Evolutionary conservation across 176 grass and related monocot genomes (phyloP).

Genomic region (Areca catechu): DNA sequence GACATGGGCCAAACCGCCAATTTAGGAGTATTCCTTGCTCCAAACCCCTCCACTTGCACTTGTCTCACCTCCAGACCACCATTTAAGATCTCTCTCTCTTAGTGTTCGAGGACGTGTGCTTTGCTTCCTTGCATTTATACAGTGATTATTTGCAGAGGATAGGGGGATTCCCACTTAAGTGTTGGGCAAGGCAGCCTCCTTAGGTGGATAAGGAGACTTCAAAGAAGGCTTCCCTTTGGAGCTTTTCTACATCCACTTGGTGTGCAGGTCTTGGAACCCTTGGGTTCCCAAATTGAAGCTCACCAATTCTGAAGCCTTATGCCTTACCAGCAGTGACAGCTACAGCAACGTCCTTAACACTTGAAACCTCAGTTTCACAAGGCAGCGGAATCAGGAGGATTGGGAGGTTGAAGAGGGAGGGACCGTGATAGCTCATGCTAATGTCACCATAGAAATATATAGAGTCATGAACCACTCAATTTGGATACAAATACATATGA

Average conservation of each 20-base stretch:
- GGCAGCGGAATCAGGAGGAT: too few relatives aligned
- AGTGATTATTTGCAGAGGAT: constrained; percentile 15
- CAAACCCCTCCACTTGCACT: too few relatives aligned
- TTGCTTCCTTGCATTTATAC: too few relatives aligned
- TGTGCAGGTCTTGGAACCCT: constrained; percentile 43
- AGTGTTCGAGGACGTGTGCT: too few relatives aligned
- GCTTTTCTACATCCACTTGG: constrained; percentile 54
- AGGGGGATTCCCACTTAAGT: constrained; percentile 17
- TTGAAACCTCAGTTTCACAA: too few relatives aligned
- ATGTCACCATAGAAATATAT: too few relatives aligned
- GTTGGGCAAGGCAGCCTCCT: constrained; percentile 30
- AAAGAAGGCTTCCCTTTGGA: constrained; percentile 21
- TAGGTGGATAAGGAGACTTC: constrained; percentile 13
- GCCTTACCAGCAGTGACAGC: constrained; percentile 43
- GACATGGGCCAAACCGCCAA: too few relatives aligned
- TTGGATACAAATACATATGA: too few relatives aligned
- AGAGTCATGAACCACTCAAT: too few relatives aligned
- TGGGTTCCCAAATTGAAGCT: constrained; percentile 70
- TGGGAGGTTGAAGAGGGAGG: too few relatives aligned
- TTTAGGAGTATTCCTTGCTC: too few relatives aligned
- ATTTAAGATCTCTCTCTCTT: neutral
- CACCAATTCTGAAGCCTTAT: constrained; percentile 67
- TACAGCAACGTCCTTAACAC: constrained; percentile 65
- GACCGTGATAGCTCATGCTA: too few relatives aligned
- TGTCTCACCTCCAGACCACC: neutral